These are phyloP conservation scores for Euphrasia arctica DNA, from an alignment of 305 asterid species.

Conservation along the genomic window DNA sequence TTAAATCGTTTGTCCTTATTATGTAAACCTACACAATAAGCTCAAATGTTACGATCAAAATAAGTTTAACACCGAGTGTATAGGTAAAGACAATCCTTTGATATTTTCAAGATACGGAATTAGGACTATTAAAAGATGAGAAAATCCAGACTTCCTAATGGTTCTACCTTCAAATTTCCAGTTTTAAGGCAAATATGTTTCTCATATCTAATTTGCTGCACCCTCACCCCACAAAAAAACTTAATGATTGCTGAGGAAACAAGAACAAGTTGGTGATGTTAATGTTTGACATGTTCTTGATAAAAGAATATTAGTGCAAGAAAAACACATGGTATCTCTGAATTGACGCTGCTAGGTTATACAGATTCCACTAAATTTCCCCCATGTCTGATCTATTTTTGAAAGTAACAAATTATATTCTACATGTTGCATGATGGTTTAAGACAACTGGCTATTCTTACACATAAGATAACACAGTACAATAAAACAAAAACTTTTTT, in stretches of 20 bases:
- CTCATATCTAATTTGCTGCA: neutral
- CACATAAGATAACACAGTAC: slow-evolving; percentile 1
- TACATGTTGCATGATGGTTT: neutral
- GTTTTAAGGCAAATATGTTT: neutral
- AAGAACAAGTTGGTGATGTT: neutral
- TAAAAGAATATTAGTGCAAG: neutral
- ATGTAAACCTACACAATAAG: slow-evolving; percentile 48
- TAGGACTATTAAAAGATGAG: slow-evolving; percentile 1
- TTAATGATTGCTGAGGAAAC: neutral
- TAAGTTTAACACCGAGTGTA: neutral
- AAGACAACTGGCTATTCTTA: neutral
- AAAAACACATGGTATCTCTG: neutral
- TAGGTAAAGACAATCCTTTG: neutral
- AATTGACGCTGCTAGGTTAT: neutral
- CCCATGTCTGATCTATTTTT: too few relatives aligned
- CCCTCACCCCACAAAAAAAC: neutral
- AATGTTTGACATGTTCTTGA: neutral
- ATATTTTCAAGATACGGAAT: neutral
- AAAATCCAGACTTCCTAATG: neutral
- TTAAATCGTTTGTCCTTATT: slow-evolving; percentile 70
- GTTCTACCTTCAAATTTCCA: neutral
- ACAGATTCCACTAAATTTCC: neutral
- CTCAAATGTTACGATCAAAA: neutral
- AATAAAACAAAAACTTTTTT: neutral
- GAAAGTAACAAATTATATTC: too few relatives aligned